A percentile compares a stretch with the other conserved stretches of the same genome.
Conservation (phyloP, 2,329 filamentous ascomycete species). For the Emergomyces pasteurianus region DNA sequence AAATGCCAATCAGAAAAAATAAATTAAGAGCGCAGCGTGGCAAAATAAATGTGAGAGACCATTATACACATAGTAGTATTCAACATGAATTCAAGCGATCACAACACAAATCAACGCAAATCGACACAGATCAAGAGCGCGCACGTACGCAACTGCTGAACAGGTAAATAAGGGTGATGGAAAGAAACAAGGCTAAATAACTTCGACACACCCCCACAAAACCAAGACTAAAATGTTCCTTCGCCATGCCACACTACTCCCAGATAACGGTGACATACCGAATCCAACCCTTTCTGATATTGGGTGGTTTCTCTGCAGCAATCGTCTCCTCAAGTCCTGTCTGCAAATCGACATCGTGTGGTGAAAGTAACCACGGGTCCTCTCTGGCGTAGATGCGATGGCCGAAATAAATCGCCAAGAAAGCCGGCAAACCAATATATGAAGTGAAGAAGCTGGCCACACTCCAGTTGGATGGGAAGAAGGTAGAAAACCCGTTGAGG, state of each 20-base stretch:
- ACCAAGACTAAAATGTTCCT: not conserved
- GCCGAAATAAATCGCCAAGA: slow-evolving; percentile 42
- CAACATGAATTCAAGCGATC: not conserved
- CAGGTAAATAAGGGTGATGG: not conserved
- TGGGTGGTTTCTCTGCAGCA: slow-evolving; percentile 31
- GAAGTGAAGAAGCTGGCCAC: slow-evolving; percentile 52
- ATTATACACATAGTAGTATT: not conserved
- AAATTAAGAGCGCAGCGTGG: not conserved
- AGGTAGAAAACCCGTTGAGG: slow-evolving; percentile 65
- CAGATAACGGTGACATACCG: slow-evolving; percentile 5
- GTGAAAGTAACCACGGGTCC: slow-evolving; percentile 42
- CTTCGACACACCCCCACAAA: not conserved
- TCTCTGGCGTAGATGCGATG: slow-evolving; percentile 37
- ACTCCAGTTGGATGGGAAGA: slow-evolving; percentile 54
- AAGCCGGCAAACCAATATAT: slow-evolving; percentile 55
- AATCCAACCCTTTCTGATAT: slow-evolving; percentile 13
- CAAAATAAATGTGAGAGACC: not conserved
- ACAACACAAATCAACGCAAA: too few relatives aligned
- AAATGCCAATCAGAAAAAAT: too few relatives aligned
- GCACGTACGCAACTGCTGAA: not conserved
- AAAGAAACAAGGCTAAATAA: not conserved
- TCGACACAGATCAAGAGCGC: not conserved
- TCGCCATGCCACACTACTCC: slow-evolving; percentile 5
- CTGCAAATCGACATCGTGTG: slow-evolving; percentile 41
- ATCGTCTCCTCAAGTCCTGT: slow-evolving; percentile 43